phyloP scores from a whole-genome alignment of 2,329 filamentous ascomycete genomes.

The Colletotrichum tropicicola region DNA sequence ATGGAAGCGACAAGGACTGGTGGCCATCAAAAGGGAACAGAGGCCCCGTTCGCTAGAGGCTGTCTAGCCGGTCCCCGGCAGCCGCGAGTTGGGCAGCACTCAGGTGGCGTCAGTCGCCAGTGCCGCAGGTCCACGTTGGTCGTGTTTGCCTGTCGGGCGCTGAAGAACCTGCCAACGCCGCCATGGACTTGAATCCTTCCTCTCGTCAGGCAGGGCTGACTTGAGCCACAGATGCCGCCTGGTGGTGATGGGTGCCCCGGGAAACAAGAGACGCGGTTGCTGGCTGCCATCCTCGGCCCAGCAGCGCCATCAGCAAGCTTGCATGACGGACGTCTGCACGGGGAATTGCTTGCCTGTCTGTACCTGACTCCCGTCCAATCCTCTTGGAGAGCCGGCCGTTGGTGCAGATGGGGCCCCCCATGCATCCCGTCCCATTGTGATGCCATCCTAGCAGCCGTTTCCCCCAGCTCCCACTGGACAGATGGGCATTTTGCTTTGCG shows the following conservation, averaged over 20 bases:
- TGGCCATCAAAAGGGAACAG: neutral
- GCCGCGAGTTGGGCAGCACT: neutral
- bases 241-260: neutral
- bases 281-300: too few relatives aligned
- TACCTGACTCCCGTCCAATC: conserved; percentile 10
- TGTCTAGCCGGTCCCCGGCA: neutral
- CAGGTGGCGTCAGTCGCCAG: neutral
- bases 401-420: conserved; percentile 5
- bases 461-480: conserved; percentile 16
- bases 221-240: neutral
- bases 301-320: neutral
- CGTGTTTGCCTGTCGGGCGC: neutral
- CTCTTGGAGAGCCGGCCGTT: neutral
- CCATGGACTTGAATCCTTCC: neutral
- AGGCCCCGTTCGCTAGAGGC: neutral
- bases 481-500: conserved; percentile 18
- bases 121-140: conserved; percentile 1
- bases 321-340: conserved; percentile 21
- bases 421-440: conserved; percentile 17
- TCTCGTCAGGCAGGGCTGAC: neutral
- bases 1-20: conserved; percentile 1
- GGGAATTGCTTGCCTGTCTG: conserved; percentile 10
- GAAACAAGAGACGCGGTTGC: neutral
- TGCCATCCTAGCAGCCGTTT: conserved; percentile 16
- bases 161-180: conserved; percentile 1